Conservation (phyloP, 1,139 yeast genomes). For the Pichia sp. region DNA sequence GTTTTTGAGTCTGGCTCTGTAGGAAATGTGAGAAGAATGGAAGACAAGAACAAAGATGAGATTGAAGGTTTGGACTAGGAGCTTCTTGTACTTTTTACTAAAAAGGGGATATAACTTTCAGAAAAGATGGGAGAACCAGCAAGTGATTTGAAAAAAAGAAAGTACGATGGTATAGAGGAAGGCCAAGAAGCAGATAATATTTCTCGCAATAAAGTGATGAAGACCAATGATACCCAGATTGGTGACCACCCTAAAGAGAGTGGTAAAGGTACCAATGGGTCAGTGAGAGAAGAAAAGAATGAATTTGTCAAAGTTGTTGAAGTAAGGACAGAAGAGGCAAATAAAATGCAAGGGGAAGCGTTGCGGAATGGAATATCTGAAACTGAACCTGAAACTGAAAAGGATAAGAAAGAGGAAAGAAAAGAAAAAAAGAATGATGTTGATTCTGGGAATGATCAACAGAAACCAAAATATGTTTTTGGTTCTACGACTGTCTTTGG, state of each 20-base stretch:
- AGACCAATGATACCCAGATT: too few relatives aligned
- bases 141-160: neutral
- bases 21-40: too few relatives aligned
- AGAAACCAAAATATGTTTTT: conserved; percentile 38
- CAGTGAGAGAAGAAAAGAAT: neutral
- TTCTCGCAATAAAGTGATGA: neutral
- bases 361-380: neutral
- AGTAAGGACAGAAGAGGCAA: neutral
- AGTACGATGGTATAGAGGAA: neutral
- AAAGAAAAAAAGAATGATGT: neutral
- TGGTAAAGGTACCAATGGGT: neutral
- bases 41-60: too few relatives aligned
- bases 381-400: neutral
- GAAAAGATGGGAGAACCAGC: neutral
- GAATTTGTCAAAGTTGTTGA: neutral
- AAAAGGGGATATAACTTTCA: too few relatives aligned
- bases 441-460: conserved; percentile 25
- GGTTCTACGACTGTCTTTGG: conserved; percentile 51
- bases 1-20: too few relatives aligned
- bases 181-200: neutral
- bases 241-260: neutral
- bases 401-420: neutral
- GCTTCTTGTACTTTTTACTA: too few relatives aligned
- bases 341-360: neutral
- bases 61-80: too few relatives aligned